Evolutionary conservation across 2,329 filamentous ascomycete species (phyloP).

Genomic region (Penicillium sp.): DNA sequence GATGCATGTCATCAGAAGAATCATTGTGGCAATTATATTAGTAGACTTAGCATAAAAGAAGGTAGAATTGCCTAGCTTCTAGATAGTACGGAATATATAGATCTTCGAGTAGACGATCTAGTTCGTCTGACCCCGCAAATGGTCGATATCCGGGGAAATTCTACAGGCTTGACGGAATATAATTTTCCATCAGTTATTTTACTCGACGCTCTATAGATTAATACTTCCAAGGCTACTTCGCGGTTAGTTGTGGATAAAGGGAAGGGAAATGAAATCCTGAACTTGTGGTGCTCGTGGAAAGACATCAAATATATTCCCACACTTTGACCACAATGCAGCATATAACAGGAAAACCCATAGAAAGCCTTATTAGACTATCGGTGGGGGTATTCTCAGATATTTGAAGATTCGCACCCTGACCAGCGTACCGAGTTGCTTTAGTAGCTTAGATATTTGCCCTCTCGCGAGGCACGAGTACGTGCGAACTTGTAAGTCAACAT

Average conservation of each 20-base stretch:
- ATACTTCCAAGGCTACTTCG: too few species aligned
- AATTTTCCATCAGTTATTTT: slow-evolving; percentile 15
- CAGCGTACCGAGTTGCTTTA: too few species aligned
- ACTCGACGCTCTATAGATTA: too few species aligned
- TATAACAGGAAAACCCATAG: too few species aligned
- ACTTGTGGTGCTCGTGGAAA: not conserved
- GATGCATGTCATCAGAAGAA: not conserved
- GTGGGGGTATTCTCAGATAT: too few species aligned
- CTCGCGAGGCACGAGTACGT: too few species aligned
- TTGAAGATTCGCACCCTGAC: not conserved
- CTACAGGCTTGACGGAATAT: slow-evolving; percentile 1
- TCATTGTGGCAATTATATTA: not conserved
- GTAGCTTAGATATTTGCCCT: not conserved
- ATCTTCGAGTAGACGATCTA: not conserved
- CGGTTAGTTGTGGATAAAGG: not conserved
- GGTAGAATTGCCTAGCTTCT: not conserved
- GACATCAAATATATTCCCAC: not conserved
- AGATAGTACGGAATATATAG: not conserved
- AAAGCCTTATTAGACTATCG: not conserved
- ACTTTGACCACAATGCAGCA: not conserved
- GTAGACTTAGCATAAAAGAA: not conserved
- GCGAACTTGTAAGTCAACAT: too few species aligned
- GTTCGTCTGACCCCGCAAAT: slow-evolving; percentile 16
- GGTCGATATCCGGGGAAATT: slow-evolving; percentile 13
- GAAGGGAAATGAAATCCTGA: not conserved